Evolutionary conservation across 371 early-diverging fungal species (phyloP).

Genomic region (Encephalitozoon intestinalis): DNA sequence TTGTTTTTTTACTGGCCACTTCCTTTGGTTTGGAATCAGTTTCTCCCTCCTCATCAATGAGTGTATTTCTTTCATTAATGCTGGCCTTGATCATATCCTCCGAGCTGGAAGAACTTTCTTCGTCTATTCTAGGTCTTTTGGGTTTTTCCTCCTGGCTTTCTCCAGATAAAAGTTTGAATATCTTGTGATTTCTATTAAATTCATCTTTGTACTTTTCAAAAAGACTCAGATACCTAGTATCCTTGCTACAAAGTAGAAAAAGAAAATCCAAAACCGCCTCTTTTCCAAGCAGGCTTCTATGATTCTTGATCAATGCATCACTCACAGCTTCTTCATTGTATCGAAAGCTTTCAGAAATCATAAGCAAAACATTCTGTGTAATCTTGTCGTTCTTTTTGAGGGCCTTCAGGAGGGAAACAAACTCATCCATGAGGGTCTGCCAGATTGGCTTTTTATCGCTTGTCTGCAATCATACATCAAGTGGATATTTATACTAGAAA

Average conservation of each 20-base stretch:
- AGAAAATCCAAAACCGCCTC: conserved; percentile 15
- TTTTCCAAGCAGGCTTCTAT: neutral
- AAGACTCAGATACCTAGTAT: conserved; percentile 17
- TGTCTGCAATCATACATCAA: neutral
- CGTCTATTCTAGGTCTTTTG: conserved; percentile 2
- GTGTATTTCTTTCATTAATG: neutral
- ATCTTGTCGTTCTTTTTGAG: conserved; percentile 25
- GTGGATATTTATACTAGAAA: neutral
- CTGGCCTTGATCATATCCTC: neutral
- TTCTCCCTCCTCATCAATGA: neutral
- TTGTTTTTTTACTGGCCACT: neutral
- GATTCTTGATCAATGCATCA: neutral
- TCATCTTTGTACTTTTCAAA: neutral
- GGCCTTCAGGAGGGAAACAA: conserved; percentile 4
- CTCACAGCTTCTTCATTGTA: neutral
- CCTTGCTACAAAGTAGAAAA: neutral
- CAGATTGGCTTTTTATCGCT: neutral
- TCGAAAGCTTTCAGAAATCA: conserved; percentile 21
- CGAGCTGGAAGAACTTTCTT: no score
- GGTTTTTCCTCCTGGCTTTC: neutral
- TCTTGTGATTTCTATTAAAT: neutral
- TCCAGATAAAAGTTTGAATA: neutral
- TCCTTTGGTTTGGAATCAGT: neutral
- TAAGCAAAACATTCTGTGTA: conserved; percentile 12
- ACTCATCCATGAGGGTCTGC: conserved; percentile 9